These are phyloP conservation scores for Erysimum cheiri DNA, from an alignment of 441 rosid genomes.

Conservation along the genomic window DNA sequence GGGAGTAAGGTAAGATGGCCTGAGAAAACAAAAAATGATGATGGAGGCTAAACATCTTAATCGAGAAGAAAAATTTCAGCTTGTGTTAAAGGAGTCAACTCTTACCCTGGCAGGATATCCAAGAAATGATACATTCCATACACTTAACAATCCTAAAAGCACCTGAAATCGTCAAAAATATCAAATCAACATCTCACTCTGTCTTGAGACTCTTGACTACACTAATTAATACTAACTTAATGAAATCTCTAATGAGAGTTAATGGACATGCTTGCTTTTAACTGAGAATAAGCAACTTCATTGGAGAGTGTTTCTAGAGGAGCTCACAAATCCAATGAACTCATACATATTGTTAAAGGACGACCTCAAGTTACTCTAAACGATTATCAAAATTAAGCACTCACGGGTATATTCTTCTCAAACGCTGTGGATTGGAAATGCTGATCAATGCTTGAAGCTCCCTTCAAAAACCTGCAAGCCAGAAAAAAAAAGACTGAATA, in stretches of 20 bases:
- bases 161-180: conserved; percentile 59
- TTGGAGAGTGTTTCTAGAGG: conserved; percentile 3
- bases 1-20: conserved; percentile 97
- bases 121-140: conserved; percentile 96
- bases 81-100: conserved; percentile 33
- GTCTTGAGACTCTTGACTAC: not conserved
- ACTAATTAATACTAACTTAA: not conserved
- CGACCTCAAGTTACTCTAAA: not conserved
- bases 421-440: conserved; percentile 78
- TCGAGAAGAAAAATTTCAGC: conserved; percentile 17
- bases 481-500: conserved; percentile 1
- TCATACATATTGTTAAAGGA: conserved; percentile 2
- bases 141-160: conserved; percentile 81
- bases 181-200: conserved; percentile 28
- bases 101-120: conserved; percentile 94
- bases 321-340: conserved; percentile 9
- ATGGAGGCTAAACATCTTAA: not conserved
- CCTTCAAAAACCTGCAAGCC: conserved; percentile 77
- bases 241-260: not conserved
- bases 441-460: conserved; percentile 90
- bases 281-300: conserved; percentile 16
- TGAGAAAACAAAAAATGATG: conserved; percentile 44
- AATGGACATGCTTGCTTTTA: not conserved
- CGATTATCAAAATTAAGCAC: conserved; percentile 31
- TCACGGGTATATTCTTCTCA: conserved; percentile 88